phyloP scores from a whole-genome alignment of 179 eudicot genomes.

The Silene coronaria region DNA sequence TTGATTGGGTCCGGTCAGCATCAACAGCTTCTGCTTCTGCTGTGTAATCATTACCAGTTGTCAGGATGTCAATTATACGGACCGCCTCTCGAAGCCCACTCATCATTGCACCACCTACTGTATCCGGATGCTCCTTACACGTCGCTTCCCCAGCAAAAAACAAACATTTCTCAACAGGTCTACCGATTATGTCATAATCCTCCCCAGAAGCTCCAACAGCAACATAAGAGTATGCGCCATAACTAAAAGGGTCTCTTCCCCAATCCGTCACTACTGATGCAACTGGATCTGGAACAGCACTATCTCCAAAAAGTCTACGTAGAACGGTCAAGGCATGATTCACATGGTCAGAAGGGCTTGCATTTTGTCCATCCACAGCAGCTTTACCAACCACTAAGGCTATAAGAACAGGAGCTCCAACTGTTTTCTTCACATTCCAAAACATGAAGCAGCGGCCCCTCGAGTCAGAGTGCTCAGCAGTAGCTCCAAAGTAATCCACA shows the following conservation, averaged over 20 bases:
- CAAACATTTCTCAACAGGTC: conserved; percentile 82
- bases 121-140: conserved; percentile 99
- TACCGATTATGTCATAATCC: conserved; percentile 87
- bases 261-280: conserved; percentile 94
- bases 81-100: conserved; percentile 98
- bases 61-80: conserved; percentile 78
- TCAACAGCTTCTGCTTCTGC: conserved; percentile 88
- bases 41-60: conserved; percentile 66
- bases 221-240: conserved; percentile 96
- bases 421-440: conserved; percentile 95
- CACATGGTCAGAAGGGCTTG: conserved; percentile 62
- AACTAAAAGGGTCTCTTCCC: conserved; percentile 96
- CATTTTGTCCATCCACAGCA: conserved; percentile 69
- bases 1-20: conserved; percentile 66
- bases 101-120: conserved; percentile 99
- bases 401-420: conserved; percentile 92
- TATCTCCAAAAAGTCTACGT: conserved; percentile 77
- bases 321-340: conserved; percentile 71
- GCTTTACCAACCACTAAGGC: conserved; percentile 97
- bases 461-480: conserved; percentile 67
- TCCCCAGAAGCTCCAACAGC: conserved; percentile 97
- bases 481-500: conserved; percentile 98
- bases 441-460: conserved; percentile 98
- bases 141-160: conserved; percentile 99
- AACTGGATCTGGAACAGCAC: conserved; percentile 73